These are phyloP conservation scores for Sclerotinia subarctica DNA, from an alignment of 2,329 filamentous ascomycete genomes.

Conservation along the genomic window DNA sequence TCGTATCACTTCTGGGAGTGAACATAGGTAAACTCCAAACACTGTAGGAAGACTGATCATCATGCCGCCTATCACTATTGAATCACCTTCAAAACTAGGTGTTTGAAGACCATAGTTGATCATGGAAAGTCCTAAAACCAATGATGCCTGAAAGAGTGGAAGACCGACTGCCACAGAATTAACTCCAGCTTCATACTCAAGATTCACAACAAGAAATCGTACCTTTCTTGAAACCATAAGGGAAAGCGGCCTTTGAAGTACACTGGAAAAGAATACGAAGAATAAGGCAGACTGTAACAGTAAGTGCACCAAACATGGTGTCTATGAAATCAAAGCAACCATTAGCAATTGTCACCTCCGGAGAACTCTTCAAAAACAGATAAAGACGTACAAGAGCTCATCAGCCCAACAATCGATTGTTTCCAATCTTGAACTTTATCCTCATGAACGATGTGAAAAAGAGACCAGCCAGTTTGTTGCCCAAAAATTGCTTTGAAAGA, in stretches of 20 bases:
- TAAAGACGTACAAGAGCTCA: background rate
- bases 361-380: background rate
- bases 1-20: too few relatives aligned
- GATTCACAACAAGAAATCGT: background rate
- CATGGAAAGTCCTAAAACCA: background rate
- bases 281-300: background rate
- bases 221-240: background rate
- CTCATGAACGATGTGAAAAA: background rate
- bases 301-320: background rate
- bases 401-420: background rate
- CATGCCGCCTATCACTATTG: background rate
- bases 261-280: background rate
- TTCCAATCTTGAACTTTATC: background rate
- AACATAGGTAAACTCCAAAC: too few relatives aligned
- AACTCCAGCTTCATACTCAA: background rate
- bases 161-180: background rate
- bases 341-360: background rate
- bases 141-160: background rate
- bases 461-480: background rate
- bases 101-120: background rate
- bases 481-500: background rate
- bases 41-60: background rate
- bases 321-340: background rate
- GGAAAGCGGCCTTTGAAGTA: background rate
- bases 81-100: background rate